Conservation (phyloP, 768 basidiomycete genomes). For the Daedaleopsis sinensis region DNA sequence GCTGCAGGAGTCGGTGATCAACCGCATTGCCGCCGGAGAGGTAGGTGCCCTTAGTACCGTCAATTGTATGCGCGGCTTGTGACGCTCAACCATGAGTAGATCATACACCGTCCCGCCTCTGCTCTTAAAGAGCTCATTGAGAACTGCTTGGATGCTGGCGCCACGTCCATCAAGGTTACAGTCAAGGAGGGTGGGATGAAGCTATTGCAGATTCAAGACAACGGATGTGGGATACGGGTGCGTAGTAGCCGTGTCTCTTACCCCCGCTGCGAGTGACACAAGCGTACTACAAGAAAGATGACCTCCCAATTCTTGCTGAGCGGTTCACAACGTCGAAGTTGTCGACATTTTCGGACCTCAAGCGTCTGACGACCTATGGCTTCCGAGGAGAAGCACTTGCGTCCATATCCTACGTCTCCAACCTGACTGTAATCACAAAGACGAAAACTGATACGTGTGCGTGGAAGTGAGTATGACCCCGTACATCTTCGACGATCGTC, state of each 20-base stretch:
- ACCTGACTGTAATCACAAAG: conserved; percentile 89
- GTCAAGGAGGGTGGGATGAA: conserved; percentile 97
- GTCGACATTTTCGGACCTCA: conserved; percentile 82
- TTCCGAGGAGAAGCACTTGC: conserved; percentile 97
- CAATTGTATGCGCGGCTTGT: neutral
- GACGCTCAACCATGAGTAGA: conserved; percentile 42
- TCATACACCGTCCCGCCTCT: conserved; percentile 89
- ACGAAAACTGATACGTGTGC: conserved; percentile 80
- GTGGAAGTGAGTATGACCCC: conserved; percentile 75
- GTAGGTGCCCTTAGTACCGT: conserved; percentile 29
- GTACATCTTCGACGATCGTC: neutral
- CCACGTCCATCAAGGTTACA: conserved; percentile 83
- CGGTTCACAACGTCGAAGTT: conserved; percentile 96
- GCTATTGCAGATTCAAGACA: conserved; percentile 93
- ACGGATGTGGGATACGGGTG: conserved; percentile 93
- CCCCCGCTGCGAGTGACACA: neutral
- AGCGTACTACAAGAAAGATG: conserved; percentile 63
- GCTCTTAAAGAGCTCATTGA: conserved; percentile 96
- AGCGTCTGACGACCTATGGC: conserved; percentile 86
- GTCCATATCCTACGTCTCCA: conserved; percentile 92
- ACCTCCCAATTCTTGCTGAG: conserved; percentile 89
- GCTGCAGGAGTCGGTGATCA: conserved; percentile 83
- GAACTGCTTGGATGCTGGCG: conserved; percentile 92
- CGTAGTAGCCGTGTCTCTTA: conserved; percentile 28
- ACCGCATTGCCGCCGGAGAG: conserved; percentile 80